These are phyloP conservation scores for Saccharum spontaneum DNA, from an alignment of 176 grass and related monocot genomes.

Conservation along the genomic window DNA sequence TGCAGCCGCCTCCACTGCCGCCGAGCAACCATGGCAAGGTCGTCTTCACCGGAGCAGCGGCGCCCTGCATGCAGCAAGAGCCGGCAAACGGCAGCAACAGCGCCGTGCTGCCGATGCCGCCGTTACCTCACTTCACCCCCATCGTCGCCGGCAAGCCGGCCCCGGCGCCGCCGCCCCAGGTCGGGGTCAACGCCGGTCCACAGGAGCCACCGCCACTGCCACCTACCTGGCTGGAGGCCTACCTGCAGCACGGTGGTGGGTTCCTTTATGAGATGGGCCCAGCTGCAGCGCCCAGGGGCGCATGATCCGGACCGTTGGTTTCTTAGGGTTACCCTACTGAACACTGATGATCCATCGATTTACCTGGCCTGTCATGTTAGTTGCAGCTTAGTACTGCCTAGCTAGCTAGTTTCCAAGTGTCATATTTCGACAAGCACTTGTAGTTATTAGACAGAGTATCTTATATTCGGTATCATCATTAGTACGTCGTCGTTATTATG, in stretches of 20 bases:
- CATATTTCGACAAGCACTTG: slow-evolving; percentile 42
- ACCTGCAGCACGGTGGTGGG: slow-evolving; percentile 52
- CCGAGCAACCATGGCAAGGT: slow-evolving; percentile 15
- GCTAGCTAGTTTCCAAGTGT: slow-evolving; percentile 28
- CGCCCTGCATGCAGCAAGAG: slow-evolving; percentile 18
- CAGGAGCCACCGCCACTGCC: slow-evolving; percentile 43
- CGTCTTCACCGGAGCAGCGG: background rate
- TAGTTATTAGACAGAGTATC: background rate
- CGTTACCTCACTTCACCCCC: slow-evolving; percentile 41
- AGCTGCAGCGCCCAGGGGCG: slow-evolving; percentile 36
- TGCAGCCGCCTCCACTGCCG: slow-evolving; percentile 39
- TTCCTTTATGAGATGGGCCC: slow-evolving; percentile 59
- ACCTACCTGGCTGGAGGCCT: slow-evolving; percentile 64
- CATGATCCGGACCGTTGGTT: slow-evolving; percentile 56
- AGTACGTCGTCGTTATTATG: background rate
- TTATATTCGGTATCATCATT: background rate
- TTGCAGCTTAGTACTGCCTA: background rate
- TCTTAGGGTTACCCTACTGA: slow-evolving; percentile 15
- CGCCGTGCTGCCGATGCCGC: background rate
- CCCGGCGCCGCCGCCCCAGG: background rate
- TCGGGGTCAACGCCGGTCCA: slow-evolving; percentile 46
- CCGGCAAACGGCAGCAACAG: background rate
- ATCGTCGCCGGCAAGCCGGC: slow-evolving; percentile 21
- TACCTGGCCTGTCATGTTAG: background rate
- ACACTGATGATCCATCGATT: slow-evolving; percentile 20